Evolutionary conservation across 495 filamentous ascomycete species (phyloP).

Genomic region (Tuber microsphaerosporum): DNA sequence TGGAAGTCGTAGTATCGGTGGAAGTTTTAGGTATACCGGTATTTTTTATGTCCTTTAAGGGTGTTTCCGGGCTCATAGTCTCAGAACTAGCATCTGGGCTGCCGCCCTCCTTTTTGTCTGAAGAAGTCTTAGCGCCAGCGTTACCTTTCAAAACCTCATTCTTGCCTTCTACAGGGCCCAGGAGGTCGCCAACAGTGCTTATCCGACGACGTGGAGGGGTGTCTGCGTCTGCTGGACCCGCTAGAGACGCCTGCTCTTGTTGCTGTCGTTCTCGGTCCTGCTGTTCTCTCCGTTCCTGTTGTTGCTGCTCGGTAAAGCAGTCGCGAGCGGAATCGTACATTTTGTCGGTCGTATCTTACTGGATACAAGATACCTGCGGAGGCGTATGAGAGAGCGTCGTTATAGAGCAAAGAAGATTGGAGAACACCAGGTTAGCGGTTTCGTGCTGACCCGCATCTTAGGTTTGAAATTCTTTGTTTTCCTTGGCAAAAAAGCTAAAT

Average conservation of each 20-base stretch:
- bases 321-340: constrained; percentile 36
- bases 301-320: constrained; percentile 36
- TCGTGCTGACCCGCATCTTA: not conserved
- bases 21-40: not conserved
- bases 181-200: constrained; percentile 31
- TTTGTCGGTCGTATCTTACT: constrained; percentile 1
- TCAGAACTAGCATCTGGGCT: constrained; percentile 22
- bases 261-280: constrained; percentile 18
- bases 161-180: constrained; percentile 24
- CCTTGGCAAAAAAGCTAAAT: constrained; percentile 1
- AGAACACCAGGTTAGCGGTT: not conserved
- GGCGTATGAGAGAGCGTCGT: not conserved
- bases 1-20: not conserved
- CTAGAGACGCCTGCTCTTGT: not conserved
- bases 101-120: constrained; percentile 9
- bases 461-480: not conserved
- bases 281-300: constrained; percentile 20
- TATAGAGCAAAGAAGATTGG: not conserved
- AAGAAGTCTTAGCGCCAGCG: not conserved
- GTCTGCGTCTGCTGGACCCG: constrained; percentile 17
- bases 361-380: not conserved
- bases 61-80: constrained; percentile 29
- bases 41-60: not conserved
- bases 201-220: constrained; percentile 28
- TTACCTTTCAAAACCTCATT: constrained; percentile 12